phyloP scores from a whole-genome alignment of 1,284 basidiomycete genomes.

The Cryptococcus sp. region DNA sequence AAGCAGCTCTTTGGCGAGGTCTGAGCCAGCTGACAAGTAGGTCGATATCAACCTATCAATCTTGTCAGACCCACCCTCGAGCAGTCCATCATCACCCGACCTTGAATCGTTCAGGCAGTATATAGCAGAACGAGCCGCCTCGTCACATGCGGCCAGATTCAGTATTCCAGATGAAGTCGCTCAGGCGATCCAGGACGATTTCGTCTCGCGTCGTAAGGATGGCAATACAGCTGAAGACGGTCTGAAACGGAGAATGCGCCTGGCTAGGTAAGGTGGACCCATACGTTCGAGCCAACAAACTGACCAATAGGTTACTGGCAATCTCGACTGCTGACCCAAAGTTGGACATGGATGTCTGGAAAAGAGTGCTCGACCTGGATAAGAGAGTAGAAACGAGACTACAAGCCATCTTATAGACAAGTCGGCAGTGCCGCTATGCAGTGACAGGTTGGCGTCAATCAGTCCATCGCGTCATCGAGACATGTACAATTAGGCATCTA shows the following conservation, averaged over 20 bases:
- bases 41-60: conserved; percentile 30
- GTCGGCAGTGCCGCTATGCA: no score
- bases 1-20: conserved; percentile 5
- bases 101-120: conserved; percentile 26
- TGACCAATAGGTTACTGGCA: conserved; percentile 28
- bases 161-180: conserved; percentile 36
- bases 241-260: conserved; percentile 42
- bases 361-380: conserved; percentile 30
- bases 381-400: conserved; percentile 8
- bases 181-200: conserved; percentile 38
- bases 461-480: not conserved
- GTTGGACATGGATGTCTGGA: conserved; percentile 32
- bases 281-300: not conserved
- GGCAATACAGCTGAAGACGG: conserved; percentile 23
- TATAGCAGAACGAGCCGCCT: conserved; percentile 16
- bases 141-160: conserved; percentile 18
- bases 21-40: conserved; percentile 10
- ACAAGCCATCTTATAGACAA: not conserved
- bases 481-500: conserved; percentile 22
- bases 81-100: conserved; percentile 4
- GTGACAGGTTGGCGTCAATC: no score
- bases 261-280: conserved; percentile 26
- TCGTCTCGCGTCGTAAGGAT: conserved; percentile 30
- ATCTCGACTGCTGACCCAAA: conserved; percentile 25
- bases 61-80: not conserved